Conservation (phyloP, 2,329 filamentous ascomycete species). For the Colletotrichum plurivorum region DNA sequence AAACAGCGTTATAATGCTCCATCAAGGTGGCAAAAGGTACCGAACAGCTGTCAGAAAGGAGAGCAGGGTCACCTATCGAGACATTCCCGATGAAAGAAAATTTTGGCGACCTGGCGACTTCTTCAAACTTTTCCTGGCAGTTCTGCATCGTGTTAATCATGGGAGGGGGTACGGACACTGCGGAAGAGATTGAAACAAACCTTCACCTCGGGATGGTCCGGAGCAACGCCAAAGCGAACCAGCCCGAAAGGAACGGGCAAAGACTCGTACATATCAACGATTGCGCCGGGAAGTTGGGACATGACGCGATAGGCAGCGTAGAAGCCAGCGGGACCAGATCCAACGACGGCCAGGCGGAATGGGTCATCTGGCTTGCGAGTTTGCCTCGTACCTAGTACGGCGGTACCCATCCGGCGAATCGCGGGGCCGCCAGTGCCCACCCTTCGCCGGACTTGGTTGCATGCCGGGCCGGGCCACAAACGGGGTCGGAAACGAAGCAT, state of each 20-base stretch:
- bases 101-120: conserved; percentile 84
- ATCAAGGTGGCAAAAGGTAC: conserved; percentile 79
- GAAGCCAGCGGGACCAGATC: conserved; percentile 95
- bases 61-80: conserved; percentile 73
- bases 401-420: conserved; percentile 12
- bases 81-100: conserved; percentile 96
- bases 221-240: conserved; percentile 95
- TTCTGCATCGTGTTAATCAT: conserved; percentile 69
- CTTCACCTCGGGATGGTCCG: conserved; percentile 98
- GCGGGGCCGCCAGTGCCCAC: conserved; percentile 4
- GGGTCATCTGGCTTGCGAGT: conserved; percentile 50
- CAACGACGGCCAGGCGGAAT: conserved; percentile 88
- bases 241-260: conserved; percentile 93
- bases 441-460: background rate
- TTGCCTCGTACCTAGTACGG: conserved; percentile 9
- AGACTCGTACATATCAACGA: conserved; percentile 96
- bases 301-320: conserved; percentile 92
- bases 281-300: conserved; percentile 77
- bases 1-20: conserved; percentile 89
- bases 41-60: conserved; percentile 58
- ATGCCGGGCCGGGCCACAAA: conserved; percentile 1
- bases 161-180: conserved; percentile 4
- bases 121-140: conserved; percentile 92
- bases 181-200: conserved; percentile 61
- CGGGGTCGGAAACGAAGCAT: conserved; percentile 25